Conservation (phyloP, 495 filamentous ascomycete species). For the Xeromyces bisporus region DNA sequence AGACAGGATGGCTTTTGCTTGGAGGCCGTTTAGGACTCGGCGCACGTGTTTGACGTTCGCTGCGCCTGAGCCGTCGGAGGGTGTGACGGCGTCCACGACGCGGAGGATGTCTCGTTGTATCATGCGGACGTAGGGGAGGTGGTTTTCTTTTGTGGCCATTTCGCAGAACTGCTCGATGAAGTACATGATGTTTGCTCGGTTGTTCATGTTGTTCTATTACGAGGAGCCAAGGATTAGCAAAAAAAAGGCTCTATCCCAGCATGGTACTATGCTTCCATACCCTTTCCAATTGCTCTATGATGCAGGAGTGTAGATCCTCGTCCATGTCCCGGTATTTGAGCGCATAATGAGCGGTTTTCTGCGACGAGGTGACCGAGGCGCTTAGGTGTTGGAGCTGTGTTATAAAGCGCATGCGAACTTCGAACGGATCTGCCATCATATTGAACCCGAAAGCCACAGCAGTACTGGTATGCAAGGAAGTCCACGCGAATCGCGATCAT, state of each 20-base stretch:
- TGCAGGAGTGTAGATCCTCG: constrained; percentile 93
- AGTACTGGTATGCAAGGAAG: no score
- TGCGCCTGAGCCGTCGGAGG: constrained; percentile 73
- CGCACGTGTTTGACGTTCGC: constrained; percentile 89
- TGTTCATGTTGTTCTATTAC: constrained; percentile 81
- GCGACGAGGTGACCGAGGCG: constrained; percentile 70
- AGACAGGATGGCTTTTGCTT: constrained; percentile 48
- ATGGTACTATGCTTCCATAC: no score
- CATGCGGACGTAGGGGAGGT: constrained; percentile 70
- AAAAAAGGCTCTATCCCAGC: no score
- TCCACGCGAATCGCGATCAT: no score
- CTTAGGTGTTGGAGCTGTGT: constrained; percentile 72
- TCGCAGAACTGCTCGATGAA: constrained; percentile 94
- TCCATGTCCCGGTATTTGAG: constrained; percentile 82
- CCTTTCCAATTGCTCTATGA: constrained; percentile 82
- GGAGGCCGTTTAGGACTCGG: constrained; percentile 55
- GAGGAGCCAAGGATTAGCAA: neutral
- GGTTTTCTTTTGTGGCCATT: constrained; percentile 55
- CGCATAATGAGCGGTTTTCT: constrained; percentile 89
- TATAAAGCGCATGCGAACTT: constrained; percentile 95
- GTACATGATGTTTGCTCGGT: constrained; percentile 95
- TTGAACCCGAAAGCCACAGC: constrained; percentile 1
- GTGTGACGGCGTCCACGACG: constrained; percentile 69
- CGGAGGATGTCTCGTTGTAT: constrained; percentile 83
- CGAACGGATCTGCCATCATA: constrained; percentile 85